These are phyloP conservation scores for Polytrichum commune DNA, from an alignment of 225 moss, liverwort and hornwort species.

Conservation along the genomic window DNA sequence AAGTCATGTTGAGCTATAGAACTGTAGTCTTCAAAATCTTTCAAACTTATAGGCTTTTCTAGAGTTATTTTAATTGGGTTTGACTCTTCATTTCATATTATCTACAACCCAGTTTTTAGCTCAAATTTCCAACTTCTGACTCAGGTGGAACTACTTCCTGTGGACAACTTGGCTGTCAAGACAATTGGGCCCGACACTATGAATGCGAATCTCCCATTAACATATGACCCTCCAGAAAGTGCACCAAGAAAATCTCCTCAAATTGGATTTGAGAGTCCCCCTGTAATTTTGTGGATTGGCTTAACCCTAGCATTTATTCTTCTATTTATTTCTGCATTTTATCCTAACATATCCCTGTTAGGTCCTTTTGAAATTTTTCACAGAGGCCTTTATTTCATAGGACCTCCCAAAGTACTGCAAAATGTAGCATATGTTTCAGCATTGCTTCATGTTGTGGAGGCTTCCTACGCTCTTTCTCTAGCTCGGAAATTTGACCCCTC, in stretches of 20 bases:
- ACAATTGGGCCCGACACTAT: too few relatives aligned
- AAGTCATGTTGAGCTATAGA: too few relatives aligned
- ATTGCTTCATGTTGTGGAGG: too few relatives aligned
- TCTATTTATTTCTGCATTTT: conserved; percentile 23
- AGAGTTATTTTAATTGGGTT: too few relatives aligned
- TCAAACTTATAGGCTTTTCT: too few relatives aligned
- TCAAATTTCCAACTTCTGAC: conserved; percentile 4
- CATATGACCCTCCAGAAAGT: neutral
- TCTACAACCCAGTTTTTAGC: conserved; percentile 3
- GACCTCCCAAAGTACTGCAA: conserved; percentile 22
- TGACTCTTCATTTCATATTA: neutral
- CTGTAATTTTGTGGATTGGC: conserved; percentile 9
- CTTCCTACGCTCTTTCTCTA: too few relatives aligned
- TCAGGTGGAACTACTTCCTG: conserved; percentile 26
- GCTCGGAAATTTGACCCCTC: too few relatives aligned
- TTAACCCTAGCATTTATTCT: conserved; percentile 3
- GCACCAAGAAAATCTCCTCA: neutral
- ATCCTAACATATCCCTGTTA: conserved; percentile 18
- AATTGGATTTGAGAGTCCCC: conserved; percentile 13
- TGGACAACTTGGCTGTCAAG: conserved; percentile 3
- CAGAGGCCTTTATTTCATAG: conserved; percentile 26
- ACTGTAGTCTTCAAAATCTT: too few relatives aligned
- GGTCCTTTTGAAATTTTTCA: conserved; percentile 39
- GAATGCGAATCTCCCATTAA: neutral
- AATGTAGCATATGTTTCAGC: too few relatives aligned